Conservation (phyloP, 2,329 filamentous ascomycete genomes). For the Trichophyton mentagrophytes region DNA sequence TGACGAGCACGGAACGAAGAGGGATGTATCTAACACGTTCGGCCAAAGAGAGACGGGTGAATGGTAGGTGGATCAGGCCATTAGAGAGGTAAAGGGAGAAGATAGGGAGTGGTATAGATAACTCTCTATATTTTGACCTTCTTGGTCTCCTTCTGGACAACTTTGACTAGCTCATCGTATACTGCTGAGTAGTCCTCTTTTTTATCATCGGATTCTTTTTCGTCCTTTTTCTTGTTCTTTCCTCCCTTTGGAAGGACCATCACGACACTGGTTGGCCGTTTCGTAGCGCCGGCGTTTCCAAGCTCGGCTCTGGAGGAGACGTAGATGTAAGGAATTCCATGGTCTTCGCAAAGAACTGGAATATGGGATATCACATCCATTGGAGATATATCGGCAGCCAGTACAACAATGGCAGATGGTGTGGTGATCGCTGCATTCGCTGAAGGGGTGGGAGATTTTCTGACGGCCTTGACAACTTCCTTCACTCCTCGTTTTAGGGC, state of each 20-base stretch:
- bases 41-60: not conserved
- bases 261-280: conserved; percentile 90
- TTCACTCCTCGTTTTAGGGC: conserved; percentile 96
- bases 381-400: conserved; percentile 93
- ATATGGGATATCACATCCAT: conserved; percentile 99
- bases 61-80: not conserved
- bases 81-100: not conserved
- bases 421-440: conserved; percentile 48
- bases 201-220: conserved; percentile 34
- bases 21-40: not conserved
- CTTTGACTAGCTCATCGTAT: conserved; percentile 45
- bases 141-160: conserved; percentile 47
- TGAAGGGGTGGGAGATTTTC: conserved; percentile 69
- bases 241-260: conserved; percentile 53
- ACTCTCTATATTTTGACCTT: conserved; percentile 40
- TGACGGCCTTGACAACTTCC: conserved; percentile 95
- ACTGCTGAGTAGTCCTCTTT: conserved; percentile 40
- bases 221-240: conserved; percentile 39
- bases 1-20: conserved; percentile 1
- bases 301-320: conserved; percentile 86
- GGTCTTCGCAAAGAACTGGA: conserved; percentile 94
- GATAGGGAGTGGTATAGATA: too few species aligned
- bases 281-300: conserved; percentile 84
- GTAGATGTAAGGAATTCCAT: conserved; percentile 94
- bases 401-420: conserved; percentile 66